These are phyloP conservation scores for Lepidium aucheri DNA, from an alignment of 345 rosid species.

Conservation along the genomic window DNA sequence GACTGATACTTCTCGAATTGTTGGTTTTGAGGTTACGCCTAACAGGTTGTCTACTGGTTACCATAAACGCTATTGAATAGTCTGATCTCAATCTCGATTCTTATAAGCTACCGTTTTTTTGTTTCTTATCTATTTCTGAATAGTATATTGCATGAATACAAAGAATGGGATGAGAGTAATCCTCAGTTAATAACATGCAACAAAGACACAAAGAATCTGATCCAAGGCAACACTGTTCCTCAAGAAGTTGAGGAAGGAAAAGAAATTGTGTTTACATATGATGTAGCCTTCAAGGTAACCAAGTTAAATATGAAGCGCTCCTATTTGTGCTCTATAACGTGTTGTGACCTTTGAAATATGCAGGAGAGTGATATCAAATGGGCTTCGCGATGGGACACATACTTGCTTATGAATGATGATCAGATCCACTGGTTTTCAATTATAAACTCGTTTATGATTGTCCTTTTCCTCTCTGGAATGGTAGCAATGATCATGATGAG, in stretches of 20 bases:
- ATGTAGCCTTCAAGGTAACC: conserved; percentile 78
- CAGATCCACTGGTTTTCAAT: conserved; percentile 98
- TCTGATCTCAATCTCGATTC: neutral
- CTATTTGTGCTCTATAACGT: neutral
- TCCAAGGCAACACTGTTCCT: conserved; percentile 75
- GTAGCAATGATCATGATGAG: conserved; percentile 99
- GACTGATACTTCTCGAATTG: conserved; percentile 80
- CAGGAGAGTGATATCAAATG: conserved; percentile 93
- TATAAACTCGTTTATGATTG: conserved; percentile 92
- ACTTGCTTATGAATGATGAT: conserved; percentile 91
- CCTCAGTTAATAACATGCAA: conserved; percentile 87
- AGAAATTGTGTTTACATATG: conserved; percentile 79
- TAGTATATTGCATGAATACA: conserved; percentile 89
- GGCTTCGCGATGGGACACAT: conserved; percentile 99
- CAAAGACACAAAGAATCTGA: conserved; percentile 72
- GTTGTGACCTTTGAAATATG: neutral
- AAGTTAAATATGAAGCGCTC: neutral
- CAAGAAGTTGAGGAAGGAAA: conserved; percentile 67
- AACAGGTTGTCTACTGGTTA: conserved; percentile 40
- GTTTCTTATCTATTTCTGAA: neutral
- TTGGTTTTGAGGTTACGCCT: conserved; percentile 92
- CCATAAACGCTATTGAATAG: neutral
- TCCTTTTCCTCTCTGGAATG: conserved; percentile 93
- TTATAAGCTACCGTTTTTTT: neutral
- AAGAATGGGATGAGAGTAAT: conserved; percentile 77